Percentiles rank a stretch among this genome's conserved stretches.
Evolutionary conservation across 1,284 basidiomycete species (phyloP).

Genomic region (Fomitopsis pinicola): DNA sequence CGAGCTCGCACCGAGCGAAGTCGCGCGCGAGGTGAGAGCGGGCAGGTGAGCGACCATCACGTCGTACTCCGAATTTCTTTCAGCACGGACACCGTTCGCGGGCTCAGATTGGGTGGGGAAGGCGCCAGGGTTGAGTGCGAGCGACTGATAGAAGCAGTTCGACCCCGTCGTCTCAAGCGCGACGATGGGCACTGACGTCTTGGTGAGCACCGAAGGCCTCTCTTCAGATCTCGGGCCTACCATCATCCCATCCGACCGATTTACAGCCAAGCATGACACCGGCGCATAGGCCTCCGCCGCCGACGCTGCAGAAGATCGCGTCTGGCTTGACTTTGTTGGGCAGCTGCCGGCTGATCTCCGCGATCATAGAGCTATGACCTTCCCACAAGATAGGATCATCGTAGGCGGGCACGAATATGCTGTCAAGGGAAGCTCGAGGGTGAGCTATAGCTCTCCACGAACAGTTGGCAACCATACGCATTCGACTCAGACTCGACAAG

Average conservation of each 20-base stretch:
- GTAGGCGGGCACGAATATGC: slow-evolving; percentile 65
- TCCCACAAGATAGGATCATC: slow-evolving; percentile 66
- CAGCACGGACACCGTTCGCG: slow-evolving; percentile 28
- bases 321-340: slow-evolving; percentile 43
- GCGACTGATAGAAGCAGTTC: slow-evolving; percentile 69
- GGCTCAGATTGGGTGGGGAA: slow-evolving; percentile 20
- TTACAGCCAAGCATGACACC: slow-evolving; percentile 65
- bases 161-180: slow-evolving; percentile 69
- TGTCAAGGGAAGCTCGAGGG: slow-evolving; percentile 21
- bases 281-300: slow-evolving; percentile 66
- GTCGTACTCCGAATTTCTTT: slow-evolving; percentile 35
- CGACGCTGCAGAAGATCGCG: slow-evolving; percentile 73
- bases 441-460: background rate
- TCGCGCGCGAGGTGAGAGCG: slow-evolving; percentile 57
- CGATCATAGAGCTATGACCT: slow-evolving; percentile 68
- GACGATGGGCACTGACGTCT: slow-evolving; percentile 51
- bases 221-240: slow-evolving; percentile 28
- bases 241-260: slow-evolving; percentile 57
- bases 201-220: background rate
- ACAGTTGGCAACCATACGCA: slow-evolving; percentile 43
- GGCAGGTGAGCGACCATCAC: slow-evolving; percentile 53
- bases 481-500: slow-evolving; percentile 33
- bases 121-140: slow-evolving; percentile 47
- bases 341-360: slow-evolving; percentile 58
- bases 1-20: slow-evolving; percentile 66